A percentile compares a stretch with the other conserved stretches of the same genome.
These are phyloP conservation scores for Arthromyces matolae DNA, from an alignment of 768 basidiomycete genomes.

Conservation along the genomic window DNA sequence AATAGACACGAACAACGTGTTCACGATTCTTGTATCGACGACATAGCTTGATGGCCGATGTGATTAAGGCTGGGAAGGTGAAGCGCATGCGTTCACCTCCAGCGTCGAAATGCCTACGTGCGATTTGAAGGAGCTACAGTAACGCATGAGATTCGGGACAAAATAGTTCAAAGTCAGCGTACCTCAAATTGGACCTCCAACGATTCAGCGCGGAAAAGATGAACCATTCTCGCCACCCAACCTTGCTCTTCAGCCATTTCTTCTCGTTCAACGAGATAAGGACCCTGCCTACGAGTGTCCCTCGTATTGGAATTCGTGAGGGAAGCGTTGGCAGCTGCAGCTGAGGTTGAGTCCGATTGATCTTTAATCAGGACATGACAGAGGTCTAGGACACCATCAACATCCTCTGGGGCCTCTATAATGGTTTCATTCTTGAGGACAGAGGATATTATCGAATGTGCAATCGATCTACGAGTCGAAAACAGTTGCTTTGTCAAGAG, in stretches of 20 bases:
- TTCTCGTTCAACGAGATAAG: constrained; percentile 68
- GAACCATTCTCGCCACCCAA: constrained; percentile 98
- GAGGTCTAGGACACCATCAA: constrained; percentile 87
- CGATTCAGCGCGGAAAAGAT: constrained; percentile 87
- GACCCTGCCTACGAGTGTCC: constrained; percentile 53
- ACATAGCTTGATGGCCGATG: constrained; percentile 88
- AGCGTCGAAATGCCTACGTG: constrained; percentile 82
- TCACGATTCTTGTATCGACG: constrained; percentile 85
- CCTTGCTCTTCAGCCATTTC: constrained; percentile 98
- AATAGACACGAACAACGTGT: constrained; percentile 47
- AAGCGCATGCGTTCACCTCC: constrained; percentile 95
- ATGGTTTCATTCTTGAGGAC: constrained; percentile 96
- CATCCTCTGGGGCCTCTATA: constrained; percentile 91
- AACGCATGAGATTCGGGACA: not conserved
- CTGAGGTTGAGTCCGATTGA: constrained; percentile 52
- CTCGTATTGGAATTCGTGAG: constrained; percentile 34
- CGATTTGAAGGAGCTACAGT: constrained; percentile 80
- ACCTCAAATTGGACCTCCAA: constrained; percentile 87
- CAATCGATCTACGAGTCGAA: constrained; percentile 85
- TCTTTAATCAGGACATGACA: constrained; percentile 92
- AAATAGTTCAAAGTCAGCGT: constrained; percentile 30
- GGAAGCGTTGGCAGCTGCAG: constrained; percentile 27
- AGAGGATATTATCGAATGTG: constrained; percentile 90
- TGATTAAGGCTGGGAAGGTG: constrained; percentile 95
- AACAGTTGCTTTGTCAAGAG: constrained; percentile 85